These are phyloP conservation scores for Ulota crispa DNA, from an alignment of 225 moss, liverwort and hornwort genomes.

Conservation along the genomic window DNA sequence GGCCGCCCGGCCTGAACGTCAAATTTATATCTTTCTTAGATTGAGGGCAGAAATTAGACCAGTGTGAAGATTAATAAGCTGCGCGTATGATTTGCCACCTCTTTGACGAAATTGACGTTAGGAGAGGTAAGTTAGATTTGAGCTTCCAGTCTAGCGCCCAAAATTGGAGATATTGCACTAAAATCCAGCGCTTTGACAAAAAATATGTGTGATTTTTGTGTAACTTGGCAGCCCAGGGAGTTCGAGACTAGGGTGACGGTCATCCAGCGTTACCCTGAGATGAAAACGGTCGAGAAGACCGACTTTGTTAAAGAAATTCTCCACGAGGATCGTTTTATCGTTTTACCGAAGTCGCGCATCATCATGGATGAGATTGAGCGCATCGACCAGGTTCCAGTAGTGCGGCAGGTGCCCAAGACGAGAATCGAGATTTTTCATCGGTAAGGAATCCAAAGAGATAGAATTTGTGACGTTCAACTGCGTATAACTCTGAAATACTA, in stretches of 20 bases:
- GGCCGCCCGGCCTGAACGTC: too few relatives aligned
- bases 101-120: neutral
- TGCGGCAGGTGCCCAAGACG: conserved; percentile 50
- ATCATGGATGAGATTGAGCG: conserved; percentile 51
- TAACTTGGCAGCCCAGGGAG: conserved; percentile 47
- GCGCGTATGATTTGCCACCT: too few relatives aligned
- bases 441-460: neutral
- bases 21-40: too few relatives aligned
- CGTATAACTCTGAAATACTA: neutral
- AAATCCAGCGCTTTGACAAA: neutral
- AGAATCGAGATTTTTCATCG: conserved; percentile 43
- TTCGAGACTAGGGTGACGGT: conserved; percentile 60
- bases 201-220: neutral
- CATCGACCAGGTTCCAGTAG: conserved; percentile 49
- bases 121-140: neutral
- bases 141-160: neutral
- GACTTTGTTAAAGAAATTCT: conserved; percentile 50
- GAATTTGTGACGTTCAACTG: neutral
- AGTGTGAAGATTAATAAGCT: too few relatives aligned
- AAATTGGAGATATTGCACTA: neutral
- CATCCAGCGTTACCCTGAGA: conserved; percentile 63
- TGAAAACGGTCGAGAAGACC: conserved; percentile 54
- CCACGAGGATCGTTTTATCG: conserved; percentile 45
- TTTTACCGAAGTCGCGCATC: conserved; percentile 37
- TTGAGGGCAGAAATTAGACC: too few relatives aligned